Evolutionary conservation across 371 early-diverging fungal genomes (phyloP).

Genomic region (Apophysomyces variabilis): DNA sequence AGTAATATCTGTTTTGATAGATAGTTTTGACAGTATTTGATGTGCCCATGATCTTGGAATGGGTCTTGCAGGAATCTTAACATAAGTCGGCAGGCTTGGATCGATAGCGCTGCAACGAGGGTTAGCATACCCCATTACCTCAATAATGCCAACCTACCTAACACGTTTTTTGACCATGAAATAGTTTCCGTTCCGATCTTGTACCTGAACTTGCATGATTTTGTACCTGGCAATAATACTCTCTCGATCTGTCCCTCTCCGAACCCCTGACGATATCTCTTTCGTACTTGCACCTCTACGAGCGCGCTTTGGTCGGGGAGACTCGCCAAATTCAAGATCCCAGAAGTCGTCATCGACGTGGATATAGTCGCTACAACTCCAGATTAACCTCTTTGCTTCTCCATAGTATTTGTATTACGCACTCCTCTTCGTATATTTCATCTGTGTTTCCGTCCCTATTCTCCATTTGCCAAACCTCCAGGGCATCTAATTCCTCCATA

Average conservation of each 20-base stretch:
- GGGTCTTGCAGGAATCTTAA: slow-evolving; percentile 83
- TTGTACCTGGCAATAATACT: slow-evolving; percentile 79
- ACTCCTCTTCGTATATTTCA: slow-evolving; percentile 86
- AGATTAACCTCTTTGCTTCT: not conserved
- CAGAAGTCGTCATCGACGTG: slow-evolving; percentile 84
- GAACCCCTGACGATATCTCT: slow-evolving; percentile 18
- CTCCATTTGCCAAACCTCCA: slow-evolving; percentile 79
- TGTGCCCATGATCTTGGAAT: slow-evolving; percentile 89
- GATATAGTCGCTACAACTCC: slow-evolving; percentile 67
- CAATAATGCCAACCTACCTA: slow-evolving; percentile 31
- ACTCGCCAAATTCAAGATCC: slow-evolving; percentile 77
- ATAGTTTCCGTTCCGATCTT: slow-evolving; percentile 81
- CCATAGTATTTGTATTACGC: slow-evolving; percentile 7
- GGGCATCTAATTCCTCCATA: slow-evolving; percentile 71
- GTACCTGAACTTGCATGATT: slow-evolving; percentile 81
- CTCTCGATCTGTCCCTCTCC: slow-evolving; percentile 58
- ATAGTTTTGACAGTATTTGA: slow-evolving; percentile 53
- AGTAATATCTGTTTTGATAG: slow-evolving; percentile 13
- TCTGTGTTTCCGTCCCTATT: slow-evolving; percentile 66
- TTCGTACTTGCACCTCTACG: slow-evolving; percentile 30
- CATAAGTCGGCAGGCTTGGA: slow-evolving; percentile 84
- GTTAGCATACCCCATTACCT: not conserved
- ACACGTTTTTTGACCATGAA: slow-evolving; percentile 84
- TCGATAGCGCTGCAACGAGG: slow-evolving; percentile 61
- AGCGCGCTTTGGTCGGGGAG: slow-evolving; percentile 26